Evolutionary conservation across 2,329 filamentous ascomycete genomes (phyloP).

Genomic region (Xenosphaeropsis pyriputrescens): DNA sequence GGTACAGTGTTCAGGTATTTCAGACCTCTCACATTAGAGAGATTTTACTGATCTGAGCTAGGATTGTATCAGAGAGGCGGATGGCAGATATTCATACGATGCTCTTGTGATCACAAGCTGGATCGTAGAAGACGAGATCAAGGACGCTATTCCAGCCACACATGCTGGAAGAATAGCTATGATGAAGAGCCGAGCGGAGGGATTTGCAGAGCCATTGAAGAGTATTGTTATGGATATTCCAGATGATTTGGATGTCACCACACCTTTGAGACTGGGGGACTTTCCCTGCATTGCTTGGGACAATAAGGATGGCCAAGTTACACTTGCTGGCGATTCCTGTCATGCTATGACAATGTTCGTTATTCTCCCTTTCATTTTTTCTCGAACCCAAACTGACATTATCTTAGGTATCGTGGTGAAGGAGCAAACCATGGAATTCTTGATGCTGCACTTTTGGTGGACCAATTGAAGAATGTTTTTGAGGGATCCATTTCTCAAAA

Average conservation of each 20-base stretch:
- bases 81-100: constrained; percentile 22
- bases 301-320: constrained; percentile 25
- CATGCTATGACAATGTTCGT: constrained; percentile 37
- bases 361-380: no score
- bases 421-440: constrained; percentile 39
- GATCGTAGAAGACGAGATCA: constrained; percentile 18
- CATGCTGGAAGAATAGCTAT: constrained; percentile 19
- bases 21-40: neutral
- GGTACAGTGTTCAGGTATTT: constrained; percentile 26
- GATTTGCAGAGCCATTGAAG: constrained; percentile 24
- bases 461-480: constrained; percentile 1
- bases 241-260: constrained; percentile 20
- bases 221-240: constrained; percentile 27
- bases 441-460: constrained; percentile 30
- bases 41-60: no score
- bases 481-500: constrained; percentile 1
- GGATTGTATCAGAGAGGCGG: constrained; percentile 12
- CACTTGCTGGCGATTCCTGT: constrained; percentile 33
- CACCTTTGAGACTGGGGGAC: constrained; percentile 13
- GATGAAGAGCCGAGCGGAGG: constrained; percentile 22
- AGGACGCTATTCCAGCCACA: constrained; percentile 19
- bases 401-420: constrained; percentile 32
- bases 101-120: constrained; percentile 32
- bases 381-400: neutral
- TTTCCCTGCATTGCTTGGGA: constrained; percentile 23